Conservation (phyloP, 768 basidiomycete genomes). For the Termitomyces heimii region DNA sequence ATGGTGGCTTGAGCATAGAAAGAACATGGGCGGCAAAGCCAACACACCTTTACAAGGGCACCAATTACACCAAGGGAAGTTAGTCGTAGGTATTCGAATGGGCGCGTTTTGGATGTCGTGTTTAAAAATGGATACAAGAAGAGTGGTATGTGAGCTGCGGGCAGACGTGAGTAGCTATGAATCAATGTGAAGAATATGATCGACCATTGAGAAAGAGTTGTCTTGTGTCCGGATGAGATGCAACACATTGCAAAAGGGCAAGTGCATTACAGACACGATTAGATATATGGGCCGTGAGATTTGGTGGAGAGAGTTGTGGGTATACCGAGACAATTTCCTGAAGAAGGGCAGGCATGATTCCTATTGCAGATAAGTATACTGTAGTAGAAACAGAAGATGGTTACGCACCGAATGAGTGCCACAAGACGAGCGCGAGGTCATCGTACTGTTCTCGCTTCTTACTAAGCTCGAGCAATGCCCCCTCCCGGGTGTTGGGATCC, state of each 20-base stretch:
- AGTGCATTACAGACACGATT: conserved; percentile 99
- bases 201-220: conserved; percentile 91
- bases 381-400: not conserved
- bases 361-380: conserved; percentile 30
- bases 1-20: not conserved
- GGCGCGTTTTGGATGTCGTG: conserved; percentile 98
- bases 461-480: conserved; percentile 89
- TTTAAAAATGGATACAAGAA: conserved; percentile 99
- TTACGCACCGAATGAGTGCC: conserved; percentile 91
- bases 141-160: conserved; percentile 92
- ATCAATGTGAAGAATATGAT: conserved; percentile 13
- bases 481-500: conserved; percentile 80
- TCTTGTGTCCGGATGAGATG: conserved; percentile 93
- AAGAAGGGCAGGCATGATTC: conserved; percentile 95
- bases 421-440: conserved; percentile 93
- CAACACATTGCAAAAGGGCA: conserved; percentile 95
- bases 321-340: conserved; percentile 99
- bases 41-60: conserved; percentile 87
- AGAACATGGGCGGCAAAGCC: not conserved
- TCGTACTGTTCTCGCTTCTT: conserved; percentile 99
- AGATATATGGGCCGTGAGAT: conserved; percentile 94
- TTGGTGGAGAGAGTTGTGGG: conserved; percentile 90
- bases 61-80: conserved; percentile 99
- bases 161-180: conserved; percentile 39
- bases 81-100: conserved; percentile 98